These are phyloP conservation scores for Fraxinus greggii DNA, from an alignment of 305 asterid species.

Conservation along the genomic window DNA sequence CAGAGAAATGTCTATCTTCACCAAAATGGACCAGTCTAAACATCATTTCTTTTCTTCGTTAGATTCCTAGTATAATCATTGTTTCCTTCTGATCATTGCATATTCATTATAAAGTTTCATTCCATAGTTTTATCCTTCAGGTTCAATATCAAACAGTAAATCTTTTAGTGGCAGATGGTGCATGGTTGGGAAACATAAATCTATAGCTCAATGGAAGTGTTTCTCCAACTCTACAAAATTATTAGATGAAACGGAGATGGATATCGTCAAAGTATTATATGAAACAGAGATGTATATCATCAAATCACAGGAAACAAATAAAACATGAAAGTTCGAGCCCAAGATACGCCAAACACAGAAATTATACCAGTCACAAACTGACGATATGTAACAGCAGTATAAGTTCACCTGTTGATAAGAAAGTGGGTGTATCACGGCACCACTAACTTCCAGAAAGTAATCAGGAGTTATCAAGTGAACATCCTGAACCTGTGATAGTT, in stretches of 20 bases:
- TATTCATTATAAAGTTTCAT: not conserved
- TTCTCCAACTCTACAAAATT: not conserved
- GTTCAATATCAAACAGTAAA: not conserved
- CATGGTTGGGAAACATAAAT: not conserved
- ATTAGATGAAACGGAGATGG: not conserved
- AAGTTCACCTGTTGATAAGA: conserved; percentile 94
- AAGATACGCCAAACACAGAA: conserved; percentile 15
- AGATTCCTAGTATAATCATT: not conserved
- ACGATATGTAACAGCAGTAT: conserved; percentile 17
- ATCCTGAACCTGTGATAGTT: conserved; percentile 85
- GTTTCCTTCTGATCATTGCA: not conserved
- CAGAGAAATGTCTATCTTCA: not conserved
- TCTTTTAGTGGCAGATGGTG: not conserved
- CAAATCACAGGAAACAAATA: conserved; percentile 1
- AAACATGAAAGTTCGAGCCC: not conserved
- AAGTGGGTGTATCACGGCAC: conserved; percentile 96
- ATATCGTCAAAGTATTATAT: no score
- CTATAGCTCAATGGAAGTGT: not conserved
- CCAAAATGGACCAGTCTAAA: not conserved
- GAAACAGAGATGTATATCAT: not conserved
- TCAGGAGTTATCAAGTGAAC: conserved; percentile 86
- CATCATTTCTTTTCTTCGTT: not conserved
- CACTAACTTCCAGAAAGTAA: conserved; percentile 94
- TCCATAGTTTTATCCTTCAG: not conserved
- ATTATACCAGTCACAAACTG: not conserved